These are phyloP conservation scores for Dichotomocladium elegans DNA, from an alignment of 371 early-diverging fungal species.

Conservation along the genomic window DNA sequence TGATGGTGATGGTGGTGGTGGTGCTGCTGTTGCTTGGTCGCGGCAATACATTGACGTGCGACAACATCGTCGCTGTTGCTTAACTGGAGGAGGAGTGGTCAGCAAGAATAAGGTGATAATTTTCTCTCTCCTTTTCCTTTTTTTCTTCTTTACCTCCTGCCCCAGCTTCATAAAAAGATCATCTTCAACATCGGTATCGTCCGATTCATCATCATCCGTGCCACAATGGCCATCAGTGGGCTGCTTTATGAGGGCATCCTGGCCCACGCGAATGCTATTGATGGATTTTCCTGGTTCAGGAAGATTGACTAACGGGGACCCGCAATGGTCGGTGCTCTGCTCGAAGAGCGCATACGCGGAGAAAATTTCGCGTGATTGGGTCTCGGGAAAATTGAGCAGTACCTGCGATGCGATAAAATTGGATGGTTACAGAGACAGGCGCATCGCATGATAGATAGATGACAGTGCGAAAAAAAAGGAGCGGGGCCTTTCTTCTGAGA, in stretches of 20 bases:
- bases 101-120: not conserved
- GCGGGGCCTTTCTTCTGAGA: not conserved
- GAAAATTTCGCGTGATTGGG: constrained; percentile 16
- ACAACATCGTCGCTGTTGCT: too few relatives aligned
- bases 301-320: constrained; percentile 10
- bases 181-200: constrained; percentile 28
- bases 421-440: not conserved
- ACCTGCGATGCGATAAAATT: not conserved
- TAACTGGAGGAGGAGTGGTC: not conserved
- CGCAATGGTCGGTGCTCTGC: too few relatives aligned
- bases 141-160: constrained; percentile 26
- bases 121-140: too few relatives aligned
- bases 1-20: constrained; percentile 1
- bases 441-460: not conserved
- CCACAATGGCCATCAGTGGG: not conserved
- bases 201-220: constrained; percentile 15
- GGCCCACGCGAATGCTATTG: not conserved
- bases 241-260: not conserved
- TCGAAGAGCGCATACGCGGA: constrained; percentile 3
- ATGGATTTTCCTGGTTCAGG: constrained; percentile 3
- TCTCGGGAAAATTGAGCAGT: constrained; percentile 7
- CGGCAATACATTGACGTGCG: constrained; percentile 9
- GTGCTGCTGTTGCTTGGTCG: constrained; percentile 8
- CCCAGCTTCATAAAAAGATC: constrained; percentile 14
- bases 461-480: not conserved